Evolutionary conservation across 805 yeast genomes (phyloP).

Genomic region (Scheffersomyces ergatensis): DNA sequence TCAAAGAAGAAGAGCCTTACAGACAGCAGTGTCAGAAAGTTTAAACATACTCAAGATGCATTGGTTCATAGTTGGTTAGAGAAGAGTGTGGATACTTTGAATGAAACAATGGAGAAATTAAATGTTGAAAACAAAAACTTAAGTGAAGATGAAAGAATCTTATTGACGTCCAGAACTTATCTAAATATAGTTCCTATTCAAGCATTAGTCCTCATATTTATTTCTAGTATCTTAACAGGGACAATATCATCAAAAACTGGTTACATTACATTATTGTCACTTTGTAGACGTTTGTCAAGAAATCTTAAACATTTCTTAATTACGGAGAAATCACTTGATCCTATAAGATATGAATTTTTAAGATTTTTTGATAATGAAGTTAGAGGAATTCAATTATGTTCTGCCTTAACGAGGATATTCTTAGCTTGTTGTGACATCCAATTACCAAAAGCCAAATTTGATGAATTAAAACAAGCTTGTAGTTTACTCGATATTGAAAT

Average conservation of each 20-base stretch:
- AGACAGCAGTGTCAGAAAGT: too few species aligned
- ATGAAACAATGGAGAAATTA: slow-evolving; percentile 6
- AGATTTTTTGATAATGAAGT: slow-evolving; percentile 12
- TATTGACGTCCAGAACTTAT: slow-evolving; percentile 11
- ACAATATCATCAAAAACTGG: slow-evolving; percentile 16
- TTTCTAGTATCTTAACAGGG: slow-evolving; percentile 16
- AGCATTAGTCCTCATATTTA: slow-evolving; percentile 12
- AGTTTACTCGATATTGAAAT: slow-evolving; percentile 3
- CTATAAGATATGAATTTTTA: slow-evolving; percentile 6
- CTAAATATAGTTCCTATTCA: slow-evolving; percentile 13
- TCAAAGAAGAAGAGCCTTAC: not conserved
- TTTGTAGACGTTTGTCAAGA: slow-evolving; percentile 11
- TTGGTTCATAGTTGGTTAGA: slow-evolving; percentile 13
- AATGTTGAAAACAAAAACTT: slow-evolving; percentile 2
- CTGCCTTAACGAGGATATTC: slow-evolving; percentile 13
- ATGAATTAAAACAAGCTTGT: slow-evolving; percentile 3
- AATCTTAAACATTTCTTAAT: slow-evolving; percentile 9
- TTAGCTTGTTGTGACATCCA: slow-evolving; percentile 12
- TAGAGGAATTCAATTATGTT: slow-evolving; percentile 16
- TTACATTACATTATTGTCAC: slow-evolving; percentile 12
- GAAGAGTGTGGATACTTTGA: slow-evolving; percentile 3
- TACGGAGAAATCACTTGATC: slow-evolving; percentile 7
- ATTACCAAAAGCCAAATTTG: slow-evolving; percentile 5
- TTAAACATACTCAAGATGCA: not conserved
- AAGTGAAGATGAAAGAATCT: slow-evolving; percentile 4